Conservation (phyloP, 1,284 basidiomycete species). For the Peniophora sp. region DNA sequence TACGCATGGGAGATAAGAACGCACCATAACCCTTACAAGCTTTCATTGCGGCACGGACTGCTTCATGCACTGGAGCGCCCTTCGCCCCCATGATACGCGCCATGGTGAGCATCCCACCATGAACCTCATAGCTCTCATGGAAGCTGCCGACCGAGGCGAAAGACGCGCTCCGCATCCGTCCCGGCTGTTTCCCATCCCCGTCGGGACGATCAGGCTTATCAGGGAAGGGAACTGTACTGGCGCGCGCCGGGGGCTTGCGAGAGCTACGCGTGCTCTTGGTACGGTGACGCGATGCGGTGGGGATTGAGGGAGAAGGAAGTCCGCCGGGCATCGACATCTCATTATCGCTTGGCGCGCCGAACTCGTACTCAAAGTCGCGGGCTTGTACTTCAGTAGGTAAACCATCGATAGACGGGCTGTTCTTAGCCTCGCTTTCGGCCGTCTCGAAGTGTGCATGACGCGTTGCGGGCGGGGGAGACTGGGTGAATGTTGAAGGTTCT, state of each 20-base stretch:
- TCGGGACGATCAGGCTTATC: neutral
- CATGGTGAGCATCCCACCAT: conserved; percentile 76
- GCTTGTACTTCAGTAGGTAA: too few species aligned
- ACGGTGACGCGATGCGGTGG: neutral
- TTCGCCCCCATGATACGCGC: conserved; percentile 69
- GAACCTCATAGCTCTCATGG: conserved; percentile 45
- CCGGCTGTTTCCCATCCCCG: neutral
- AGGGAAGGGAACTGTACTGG: neutral
- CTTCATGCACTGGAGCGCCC: conserved; percentile 71
- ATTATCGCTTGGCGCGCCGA: conserved; percentile 8
- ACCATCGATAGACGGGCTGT: too few species aligned
- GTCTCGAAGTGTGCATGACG: too few species aligned
- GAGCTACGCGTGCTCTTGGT: neutral
- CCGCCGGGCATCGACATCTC: conserved; percentile 19
- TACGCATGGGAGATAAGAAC: conserved; percentile 10
- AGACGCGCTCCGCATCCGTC: conserved; percentile 8
- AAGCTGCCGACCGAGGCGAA: conserved; percentile 12
- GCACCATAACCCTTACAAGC: conserved; percentile 65
- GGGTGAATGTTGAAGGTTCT: neutral
- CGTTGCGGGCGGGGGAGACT: neutral
- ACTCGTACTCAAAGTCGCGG: neutral
- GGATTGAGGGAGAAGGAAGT: conserved; percentile 2
- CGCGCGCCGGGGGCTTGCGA: neutral
- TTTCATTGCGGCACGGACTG: conserved; percentile 61
- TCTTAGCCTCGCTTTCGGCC: too few species aligned